A percentile compares a stretch with the other conserved stretches of the same genome.
Evolutionary conservation across 176 grass and related monocot genomes (phyloP).

Genomic region (Stipa capillata): DNA sequence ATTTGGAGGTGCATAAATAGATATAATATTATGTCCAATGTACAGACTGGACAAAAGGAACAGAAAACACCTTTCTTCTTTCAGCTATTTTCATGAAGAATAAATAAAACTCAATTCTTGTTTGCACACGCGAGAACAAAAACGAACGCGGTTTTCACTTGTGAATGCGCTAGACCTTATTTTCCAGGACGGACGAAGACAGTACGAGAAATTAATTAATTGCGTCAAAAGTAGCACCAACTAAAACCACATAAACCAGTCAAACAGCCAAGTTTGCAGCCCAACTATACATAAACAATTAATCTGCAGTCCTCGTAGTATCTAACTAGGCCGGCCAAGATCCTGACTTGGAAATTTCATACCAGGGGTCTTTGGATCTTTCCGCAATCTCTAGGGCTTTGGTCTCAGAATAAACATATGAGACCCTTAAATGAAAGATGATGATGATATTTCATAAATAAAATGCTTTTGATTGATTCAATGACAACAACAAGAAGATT

Average conservation of each 20-base stretch:
- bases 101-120: neutral
- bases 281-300: too few species aligned
- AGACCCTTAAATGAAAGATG: neutral
- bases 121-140: neutral
- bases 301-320: too few species aligned
- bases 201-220: neutral
- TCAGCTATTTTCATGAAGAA: neutral
- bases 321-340: neutral
- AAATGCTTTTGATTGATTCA: too few species aligned
- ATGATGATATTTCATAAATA: too few species aligned
- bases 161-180: neutral
- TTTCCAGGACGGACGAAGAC: neutral
- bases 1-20: too few species aligned
- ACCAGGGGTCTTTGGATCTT: neutral
- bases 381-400: neutral
- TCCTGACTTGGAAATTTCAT: neutral
- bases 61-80: neutral
- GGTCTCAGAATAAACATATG: too few species aligned
- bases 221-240: neutral
- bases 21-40: neutral
- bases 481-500: too few species aligned
- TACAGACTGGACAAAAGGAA: neutral
- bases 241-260: neutral
- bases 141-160: neutral
- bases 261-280: too few species aligned